Base-by-base conservation (phyloP, 441 rosid species). In the Pelargonium fulgidum region DNA sequence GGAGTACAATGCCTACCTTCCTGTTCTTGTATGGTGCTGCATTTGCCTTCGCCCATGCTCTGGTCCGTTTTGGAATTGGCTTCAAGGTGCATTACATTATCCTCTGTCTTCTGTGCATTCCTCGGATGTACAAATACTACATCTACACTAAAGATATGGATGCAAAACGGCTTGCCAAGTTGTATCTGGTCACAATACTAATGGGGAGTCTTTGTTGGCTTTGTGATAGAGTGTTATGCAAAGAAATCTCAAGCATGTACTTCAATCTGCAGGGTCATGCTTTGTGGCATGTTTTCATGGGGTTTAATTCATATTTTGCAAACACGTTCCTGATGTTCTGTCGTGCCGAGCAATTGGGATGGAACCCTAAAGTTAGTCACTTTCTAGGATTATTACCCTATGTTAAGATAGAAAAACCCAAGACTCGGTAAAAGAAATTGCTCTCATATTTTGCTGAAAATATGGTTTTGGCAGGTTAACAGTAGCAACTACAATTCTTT, bases 61-160 rank as follows among this genome's bases (percentile, higher is more conserved):
- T 75, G 44, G 63, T 91, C 68, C 87, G 83, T 68, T 91, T 93
- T 69, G 87, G 86, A 47, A 77, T 91, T 45, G 90, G 89, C 71
- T 93, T 93, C 84, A 93, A 93, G 87, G 78, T 91, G 68, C 97
- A 93, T 68, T 89, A 91, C 59, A 77, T 81, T 65, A 72, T 84
- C 41, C 88, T 93, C 5, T 89, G 96, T 73, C 95, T 91, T 72
- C 86, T 93, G 4, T 93, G 98, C 83, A 73, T 87, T 58, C 98
- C 98, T 56, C 83, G 98, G 66, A 86, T 85, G 87, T 89, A 89
- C 87, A 93, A 93, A 80, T 93, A 91, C 85, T 93, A 93, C 84
- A 93, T 93, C 42, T 70, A 86, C 86, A 91, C 93, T 4, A 69
- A 83, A 12, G 96, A 91, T 68, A 62, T 20, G 0, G 70, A 81